Base-by-base conservation (phyloP, 768 basidiomycete species). In the Termitomyces sp. region DNA sequence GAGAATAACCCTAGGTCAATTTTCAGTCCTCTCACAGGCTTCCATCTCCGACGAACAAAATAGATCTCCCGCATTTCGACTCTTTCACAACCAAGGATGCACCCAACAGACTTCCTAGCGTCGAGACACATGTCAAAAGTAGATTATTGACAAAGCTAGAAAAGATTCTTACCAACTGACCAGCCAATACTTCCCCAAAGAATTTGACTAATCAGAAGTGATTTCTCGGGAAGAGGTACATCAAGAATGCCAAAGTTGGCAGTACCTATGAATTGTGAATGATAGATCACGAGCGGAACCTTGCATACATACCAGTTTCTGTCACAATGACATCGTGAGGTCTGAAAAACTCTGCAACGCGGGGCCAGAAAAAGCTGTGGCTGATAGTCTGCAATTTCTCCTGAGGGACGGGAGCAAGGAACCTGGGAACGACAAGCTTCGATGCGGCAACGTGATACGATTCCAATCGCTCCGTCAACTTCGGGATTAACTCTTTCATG, bases 171-270 rank as follows among this genome's bases (percentile, higher is more conserved):
- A 76, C 92, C 91, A 42, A 89, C 84, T 18, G 88, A 85, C 88
- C 89, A 97, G 0, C 95, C 95, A 63, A 98, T 97, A 59, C 88
- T 88, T 52, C 95, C 95, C 87, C 91, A 97, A 6, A 97, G 73
- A 53, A 96, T 84, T 72, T 95, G 93, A 60, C 80, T 83, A 41
- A 93, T 60, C 58, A 88, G 84, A 5, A 85, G 70, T 0, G 86
- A 75, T 47, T 83, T 78, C n/a, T 83, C 77, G 0, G 95, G 95
- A 12, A 96, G 73, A 1, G 87, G 85, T 33, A 93, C 80, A 60
- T 92, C 91, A 42, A 94, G 69, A 49, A 96, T 82, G 47, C 95
- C 95, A 68, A 96, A 97, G 61, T 78, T 87, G 13, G 91, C 85
- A 0, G 93, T 95, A 4, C 88, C 84, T 82, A 48, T 44, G 44